Conservation (phyloP, 345 rosid species). For the Aquilaria sinensis region DNA sequence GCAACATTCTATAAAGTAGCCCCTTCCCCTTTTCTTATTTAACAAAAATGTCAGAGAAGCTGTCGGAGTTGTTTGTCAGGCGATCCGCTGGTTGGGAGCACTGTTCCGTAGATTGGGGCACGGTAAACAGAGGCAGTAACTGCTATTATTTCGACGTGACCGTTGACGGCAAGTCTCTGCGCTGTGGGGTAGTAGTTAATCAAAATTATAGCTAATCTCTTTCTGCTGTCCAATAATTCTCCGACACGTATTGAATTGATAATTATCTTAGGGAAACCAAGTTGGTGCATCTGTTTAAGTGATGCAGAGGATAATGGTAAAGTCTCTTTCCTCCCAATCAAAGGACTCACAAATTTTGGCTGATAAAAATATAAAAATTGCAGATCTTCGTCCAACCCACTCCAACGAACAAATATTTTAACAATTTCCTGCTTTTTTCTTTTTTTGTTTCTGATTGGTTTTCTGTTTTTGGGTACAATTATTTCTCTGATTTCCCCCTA, state of each 20-base stretch:
- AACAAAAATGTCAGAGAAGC: too few relatives aligned
- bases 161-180: slow-evolving; percentile 23
- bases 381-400: background rate
- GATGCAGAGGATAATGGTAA: background rate
- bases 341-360: slow-evolving; percentile 2
- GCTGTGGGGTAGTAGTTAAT: background rate
- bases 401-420: too few relatives aligned
- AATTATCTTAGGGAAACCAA: background rate
- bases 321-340: slow-evolving; percentile 6
- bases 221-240: background rate
- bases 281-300: background rate
- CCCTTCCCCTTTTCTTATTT: too few relatives aligned
- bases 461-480: too few relatives aligned
- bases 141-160: slow-evolving; percentile 14
- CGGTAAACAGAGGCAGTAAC: background rate
- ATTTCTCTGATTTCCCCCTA: slow-evolving; percentile 6
- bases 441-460: too few relatives aligned
- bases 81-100: too few relatives aligned
- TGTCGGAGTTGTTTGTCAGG: too few relatives aligned
- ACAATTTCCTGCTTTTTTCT: too few relatives aligned
- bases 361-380: background rate
- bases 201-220: background rate
- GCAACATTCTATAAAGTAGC: too few relatives aligned
- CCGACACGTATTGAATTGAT: background rate
- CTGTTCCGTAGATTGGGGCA: too few relatives aligned